Conservation (phyloP, 768 basidiomycete genomes). For the Saitozyma podzolica region DNA sequence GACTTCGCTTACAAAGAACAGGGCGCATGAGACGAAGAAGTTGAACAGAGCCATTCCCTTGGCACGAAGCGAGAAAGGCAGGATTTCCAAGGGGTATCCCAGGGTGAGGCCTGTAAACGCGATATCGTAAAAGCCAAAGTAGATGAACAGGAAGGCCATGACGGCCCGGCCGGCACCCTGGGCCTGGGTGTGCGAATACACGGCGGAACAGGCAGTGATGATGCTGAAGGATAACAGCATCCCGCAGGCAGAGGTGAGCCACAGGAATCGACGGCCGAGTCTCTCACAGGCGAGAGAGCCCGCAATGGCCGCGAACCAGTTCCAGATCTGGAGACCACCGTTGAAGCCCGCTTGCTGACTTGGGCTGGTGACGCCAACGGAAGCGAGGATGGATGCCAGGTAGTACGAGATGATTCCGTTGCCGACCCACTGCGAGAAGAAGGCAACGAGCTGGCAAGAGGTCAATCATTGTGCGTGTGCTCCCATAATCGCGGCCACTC, state of each 20-base stretch:
- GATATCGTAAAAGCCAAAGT: slow-evolving; percentile 68
- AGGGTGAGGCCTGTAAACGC: slow-evolving; percentile 83
- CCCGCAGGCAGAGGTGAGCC: slow-evolving; percentile 16
- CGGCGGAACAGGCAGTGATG: slow-evolving; percentile 24
- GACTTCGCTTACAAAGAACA: slow-evolving; percentile 7
- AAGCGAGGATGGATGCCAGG: slow-evolving; percentile 63
- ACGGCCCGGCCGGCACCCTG: background rate
- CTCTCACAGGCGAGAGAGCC: slow-evolving; percentile 9
- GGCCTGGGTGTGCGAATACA: slow-evolving; percentile 9
- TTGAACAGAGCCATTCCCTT: slow-evolving; percentile 69
- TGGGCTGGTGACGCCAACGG: slow-evolving; percentile 62
- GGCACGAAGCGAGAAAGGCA: slow-evolving; percentile 75
- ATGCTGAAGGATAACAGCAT: slow-evolving; percentile 19
- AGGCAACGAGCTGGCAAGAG: background rate
- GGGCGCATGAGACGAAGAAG: slow-evolving; percentile 55
- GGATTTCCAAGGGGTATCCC: slow-evolving; percentile 73
- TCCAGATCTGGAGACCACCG: slow-evolving; percentile 63
- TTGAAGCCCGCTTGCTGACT: slow-evolving; percentile 57
- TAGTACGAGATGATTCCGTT: slow-evolving; percentile 18
- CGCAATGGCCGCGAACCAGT: slow-evolving; percentile 8
- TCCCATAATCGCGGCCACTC: slow-evolving; percentile 59
- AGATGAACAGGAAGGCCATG: slow-evolving; percentile 8
- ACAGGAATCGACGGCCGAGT: slow-evolving; percentile 18
- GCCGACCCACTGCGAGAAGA: slow-evolving; percentile 56
- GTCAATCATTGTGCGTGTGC: background rate